Conservation (phyloP, 2,329 filamentous ascomycete genomes). For the Calonectria naviculata region DNA sequence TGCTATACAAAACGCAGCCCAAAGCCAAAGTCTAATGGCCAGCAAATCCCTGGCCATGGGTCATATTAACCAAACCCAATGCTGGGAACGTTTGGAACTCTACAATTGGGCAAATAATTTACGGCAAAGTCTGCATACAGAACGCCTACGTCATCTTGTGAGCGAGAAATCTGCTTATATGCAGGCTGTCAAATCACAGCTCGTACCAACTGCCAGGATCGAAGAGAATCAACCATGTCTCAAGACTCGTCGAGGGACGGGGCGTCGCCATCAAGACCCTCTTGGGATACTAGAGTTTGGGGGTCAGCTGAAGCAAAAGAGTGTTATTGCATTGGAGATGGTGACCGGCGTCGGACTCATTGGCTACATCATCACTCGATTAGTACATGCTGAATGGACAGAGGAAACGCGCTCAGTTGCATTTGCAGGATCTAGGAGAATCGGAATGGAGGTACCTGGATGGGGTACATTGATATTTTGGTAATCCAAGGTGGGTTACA, state of each 20-base stretch:
- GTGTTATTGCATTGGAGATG: constrained; percentile 78
- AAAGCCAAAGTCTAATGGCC: constrained; percentile 24
- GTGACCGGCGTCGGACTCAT: constrained; percentile 80
- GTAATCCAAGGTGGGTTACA: constrained; percentile 1
- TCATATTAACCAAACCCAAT: constrained; percentile 27
- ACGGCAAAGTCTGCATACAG: constrained; percentile 48
- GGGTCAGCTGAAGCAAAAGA: constrained; percentile 71
- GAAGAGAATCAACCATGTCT: constrained; percentile 4
- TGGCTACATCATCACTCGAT: constrained; percentile 76
- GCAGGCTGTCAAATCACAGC: constrained; percentile 28
- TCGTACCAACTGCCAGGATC: constrained; percentile 26
- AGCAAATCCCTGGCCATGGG: constrained; percentile 30
- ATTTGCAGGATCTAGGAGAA: constrained; percentile 25
- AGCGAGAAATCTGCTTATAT: constrained; percentile 28
- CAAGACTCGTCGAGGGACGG: constrained; percentile 17
- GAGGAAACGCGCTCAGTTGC: constrained; percentile 29
- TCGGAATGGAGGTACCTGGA: constrained; percentile 34
- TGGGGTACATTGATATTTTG: constrained; percentile 35
- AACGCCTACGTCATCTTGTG: constrained; percentile 41
- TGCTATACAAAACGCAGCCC: constrained; percentile 31
- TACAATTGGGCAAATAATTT: constrained; percentile 51
- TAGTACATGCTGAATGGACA: constrained; percentile 48
- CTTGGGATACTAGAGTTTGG: constrained; percentile 80
- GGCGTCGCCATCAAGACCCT: constrained; percentile 72
- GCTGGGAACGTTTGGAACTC: constrained; percentile 47